Base-by-base conservation (phyloP, 331 rosid species). In the Acacia pycnantha region DNA sequence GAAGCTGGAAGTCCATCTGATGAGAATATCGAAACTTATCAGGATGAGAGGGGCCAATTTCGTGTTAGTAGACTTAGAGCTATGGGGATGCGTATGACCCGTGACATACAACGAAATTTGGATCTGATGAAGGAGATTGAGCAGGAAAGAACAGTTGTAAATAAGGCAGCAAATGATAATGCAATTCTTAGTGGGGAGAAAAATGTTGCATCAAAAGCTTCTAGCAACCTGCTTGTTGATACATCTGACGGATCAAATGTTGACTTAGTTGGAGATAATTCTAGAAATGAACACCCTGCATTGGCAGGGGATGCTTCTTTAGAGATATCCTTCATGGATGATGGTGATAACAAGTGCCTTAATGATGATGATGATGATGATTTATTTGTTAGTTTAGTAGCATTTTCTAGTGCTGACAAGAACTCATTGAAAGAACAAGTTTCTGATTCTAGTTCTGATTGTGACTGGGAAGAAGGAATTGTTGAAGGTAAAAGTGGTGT, bases 71-170 rank as follows among this genome's bases (percentile, higher is more conserved):
- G 98, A 82, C 87, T 88, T 73, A 93, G 94, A 85, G 98, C 97
- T 21, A 85, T 93, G 98, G 98, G 98, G 84, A 89, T 95, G 82
- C 91, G 88, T n/a, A 95, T 95, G 98, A 93, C 97, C 46, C 96
- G 97, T 65, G 98, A 95, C 87, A 78, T 95, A 74, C 97, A 95
- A 79, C 87, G 98, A 87, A 95, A 95, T 88, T 92, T 95, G 93
- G 98, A 95, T 87, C 74, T 95, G 86, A 90, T 95, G 92, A 95
- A 92, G 83, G 98, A 93, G 88, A 83, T 92, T 76, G 98, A 95
- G 73, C 85, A 71, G 79, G 92, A 95, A 85, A 89, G 75, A 79
- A 67, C 81, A 78, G 77, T 29, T 79, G 77, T 83, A 47, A 79
- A 81, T 71, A 81, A 79, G 77, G 76, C 56, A 64, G 70, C 78